Evolutionary conservation across 1,284 basidiomycete species (phyloP), one percentile per base, ranked within the genome.

Genomic region (Boletellus deceptivus): DNA sequence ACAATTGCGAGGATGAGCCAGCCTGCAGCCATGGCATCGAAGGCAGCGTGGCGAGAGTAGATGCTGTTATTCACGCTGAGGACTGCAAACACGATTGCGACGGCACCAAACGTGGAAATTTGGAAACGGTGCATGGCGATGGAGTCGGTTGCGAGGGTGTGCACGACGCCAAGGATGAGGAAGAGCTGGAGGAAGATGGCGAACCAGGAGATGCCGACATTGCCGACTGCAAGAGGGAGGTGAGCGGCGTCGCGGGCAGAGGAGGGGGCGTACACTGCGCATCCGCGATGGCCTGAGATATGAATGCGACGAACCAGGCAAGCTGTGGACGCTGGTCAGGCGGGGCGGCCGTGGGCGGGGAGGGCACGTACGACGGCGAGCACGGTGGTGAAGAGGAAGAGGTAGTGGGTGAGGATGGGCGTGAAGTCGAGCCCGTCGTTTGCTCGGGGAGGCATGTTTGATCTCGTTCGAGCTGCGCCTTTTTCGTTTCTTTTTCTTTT

Each of bases 261-360:
- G 39, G 27, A 22, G n/a, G 17, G 8, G 16, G 14, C 5, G 22
- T 66, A 90, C 89, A 65, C 57, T 78, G 71, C 29, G 86, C 79
- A 34, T 83, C 86, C 24, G 84, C 77, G 49, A 89, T 79, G 35
- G 78, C 76, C 65, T 91, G 91, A 14, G 83, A 82, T 62, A 97
- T 87, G 74, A 98, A 97, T 1, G 95, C 93, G 43, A 92, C 83
- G 64, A 96, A 84, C 94, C 95, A 98, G 54, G 86, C 92, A 54
- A 85, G 74, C 89, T 91, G 65, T 40, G 50, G 42, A 48, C 41
- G 45, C 33, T 49, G 37, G 53, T 56, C 49, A 46, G 37, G 11
- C 10, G 22, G 25, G 24, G 46, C 42, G 33, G 46, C 4, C 3
- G 20, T 16, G 48, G 39, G 31, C 39, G 50, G 22, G 29, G 52